Percentiles rank a stretch among this genome's conserved stretches.
These are phyloP conservation scores for Penicillium arizonense DNA, from an alignment of 495 filamentous ascomycete species.

Conservation along the genomic window DNA sequence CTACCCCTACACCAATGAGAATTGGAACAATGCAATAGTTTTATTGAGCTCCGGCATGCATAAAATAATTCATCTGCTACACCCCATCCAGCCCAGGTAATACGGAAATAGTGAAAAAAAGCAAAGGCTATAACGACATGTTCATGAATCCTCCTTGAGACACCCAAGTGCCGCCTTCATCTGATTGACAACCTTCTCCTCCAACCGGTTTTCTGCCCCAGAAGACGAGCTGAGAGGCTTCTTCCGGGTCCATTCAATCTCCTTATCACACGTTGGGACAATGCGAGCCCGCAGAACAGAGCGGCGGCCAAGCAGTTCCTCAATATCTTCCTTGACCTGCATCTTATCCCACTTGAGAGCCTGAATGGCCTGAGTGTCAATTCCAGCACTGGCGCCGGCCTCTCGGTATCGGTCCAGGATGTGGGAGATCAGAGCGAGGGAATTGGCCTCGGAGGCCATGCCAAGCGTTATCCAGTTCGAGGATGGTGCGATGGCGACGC, in stretches of 20 bases:
- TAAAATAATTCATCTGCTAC: constrained; percentile 13
- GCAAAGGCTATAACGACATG: constrained; percentile 18
- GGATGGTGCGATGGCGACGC: constrained; percentile 29
- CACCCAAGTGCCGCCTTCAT: constrained; percentile 48
- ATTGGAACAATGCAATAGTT: background rate
- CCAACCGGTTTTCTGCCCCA: constrained; percentile 58
- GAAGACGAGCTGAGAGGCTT: constrained; percentile 37
- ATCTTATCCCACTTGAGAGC: constrained; percentile 69
- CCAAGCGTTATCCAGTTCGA: constrained; percentile 60
- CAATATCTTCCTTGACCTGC: constrained; percentile 72
- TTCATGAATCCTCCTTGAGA: constrained; percentile 41
- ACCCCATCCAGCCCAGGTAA: constrained; percentile 17
- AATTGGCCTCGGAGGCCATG: constrained; percentile 72
- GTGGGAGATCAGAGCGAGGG: constrained; percentile 66
- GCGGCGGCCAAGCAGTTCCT: constrained; percentile 65
- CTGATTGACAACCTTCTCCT: constrained; percentile 70
- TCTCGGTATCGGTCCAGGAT: constrained; percentile 62
- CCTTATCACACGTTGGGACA: constrained; percentile 66
- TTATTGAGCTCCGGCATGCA: constrained; percentile 10
- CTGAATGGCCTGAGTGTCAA: constrained; percentile 60
- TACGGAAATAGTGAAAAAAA: constrained; percentile 5
- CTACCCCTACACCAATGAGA: too few species aligned
- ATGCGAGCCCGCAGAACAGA: constrained; percentile 64
- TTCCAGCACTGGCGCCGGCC: constrained; percentile 54
- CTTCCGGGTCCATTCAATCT: constrained; percentile 60